Conservation (phyloP, 768 basidiomycete genomes). For the Lepiota venenata region DNA sequence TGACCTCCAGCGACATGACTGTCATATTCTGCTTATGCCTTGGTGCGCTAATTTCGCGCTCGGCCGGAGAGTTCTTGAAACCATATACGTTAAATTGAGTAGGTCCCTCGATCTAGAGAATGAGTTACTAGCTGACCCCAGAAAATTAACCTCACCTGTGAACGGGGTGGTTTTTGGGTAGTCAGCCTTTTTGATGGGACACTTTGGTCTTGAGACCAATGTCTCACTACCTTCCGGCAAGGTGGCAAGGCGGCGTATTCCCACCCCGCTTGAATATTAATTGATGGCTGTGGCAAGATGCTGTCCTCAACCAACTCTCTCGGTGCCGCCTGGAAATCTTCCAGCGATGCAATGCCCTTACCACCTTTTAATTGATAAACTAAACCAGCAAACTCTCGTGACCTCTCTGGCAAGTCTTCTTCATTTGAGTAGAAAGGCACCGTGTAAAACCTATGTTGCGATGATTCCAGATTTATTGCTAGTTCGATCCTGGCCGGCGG, state of each 20-base stretch:
- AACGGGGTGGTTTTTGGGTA: constrained; percentile 26
- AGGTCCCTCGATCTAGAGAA: constrained; percentile 57
- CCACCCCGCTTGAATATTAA: constrained; percentile 55
- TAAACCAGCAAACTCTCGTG: constrained; percentile 78
- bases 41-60: constrained; percentile 13
- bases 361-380: constrained; percentile 70
- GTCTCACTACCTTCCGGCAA: constrained; percentile 54
- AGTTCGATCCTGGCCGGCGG: constrained; percentile 54
- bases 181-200: constrained; percentile 12
- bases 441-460: constrained; percentile 64
- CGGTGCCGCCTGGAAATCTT: constrained; percentile 48
- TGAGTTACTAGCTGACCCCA: background rate
- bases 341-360: constrained; percentile 49
- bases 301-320: background rate
- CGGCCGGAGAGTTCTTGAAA: constrained; percentile 51
- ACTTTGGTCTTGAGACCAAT: constrained; percentile 31
- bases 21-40: constrained; percentile 76
- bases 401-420: constrained; percentile 61
- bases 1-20: constrained; percentile 78
- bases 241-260: constrained; percentile 78
- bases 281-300: background rate
- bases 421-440: constrained; percentile 78
- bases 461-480: constrained; percentile 35
- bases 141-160: constrained; percentile 43
- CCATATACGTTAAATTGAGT: constrained; percentile 76